Evolutionary conservation across 495 filamentous ascomycete species (phyloP).

Genomic region (Tuber brumale): DNA sequence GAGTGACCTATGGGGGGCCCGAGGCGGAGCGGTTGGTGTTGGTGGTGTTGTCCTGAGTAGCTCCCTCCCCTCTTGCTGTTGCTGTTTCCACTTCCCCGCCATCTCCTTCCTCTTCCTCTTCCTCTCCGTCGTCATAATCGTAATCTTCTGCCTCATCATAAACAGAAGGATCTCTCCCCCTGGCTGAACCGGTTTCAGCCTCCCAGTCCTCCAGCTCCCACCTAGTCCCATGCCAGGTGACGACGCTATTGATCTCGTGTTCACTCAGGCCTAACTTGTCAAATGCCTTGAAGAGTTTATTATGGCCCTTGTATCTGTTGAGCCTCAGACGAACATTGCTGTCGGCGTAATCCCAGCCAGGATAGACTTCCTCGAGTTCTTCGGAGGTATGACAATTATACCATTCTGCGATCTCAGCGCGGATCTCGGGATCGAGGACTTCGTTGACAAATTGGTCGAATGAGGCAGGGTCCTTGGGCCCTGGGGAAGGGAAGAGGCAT

Average conservation of each 20-base stretch:
- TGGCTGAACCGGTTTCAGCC: background rate
- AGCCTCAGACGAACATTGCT: slow-evolving; percentile 26
- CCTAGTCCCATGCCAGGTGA: slow-evolving; percentile 32
- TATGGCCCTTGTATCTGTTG: slow-evolving; percentile 25
- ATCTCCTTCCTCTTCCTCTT: background rate
- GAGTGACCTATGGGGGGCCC: background rate
- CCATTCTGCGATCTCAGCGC: slow-evolving; percentile 30
- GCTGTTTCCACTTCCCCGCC: background rate
- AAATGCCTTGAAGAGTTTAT: slow-evolving; percentile 29
- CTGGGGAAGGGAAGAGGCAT: slow-evolving; percentile 26
- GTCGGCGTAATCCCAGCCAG: slow-evolving; percentile 32
- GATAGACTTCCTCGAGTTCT: slow-evolving; percentile 26
- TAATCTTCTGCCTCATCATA: background rate
- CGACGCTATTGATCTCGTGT: slow-evolving; percentile 29
- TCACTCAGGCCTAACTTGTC: slow-evolving; percentile 32
- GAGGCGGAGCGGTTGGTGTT: background rate
- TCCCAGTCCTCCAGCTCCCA: slow-evolving; percentile 13
- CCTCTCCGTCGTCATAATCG: background rate
- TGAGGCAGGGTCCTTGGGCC: slow-evolving; percentile 25
- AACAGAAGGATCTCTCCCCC: background rate
- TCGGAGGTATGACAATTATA: slow-evolving; percentile 26
- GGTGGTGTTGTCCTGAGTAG: background rate
- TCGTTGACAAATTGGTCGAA: slow-evolving; percentile 32
- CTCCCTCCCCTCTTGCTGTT: background rate
- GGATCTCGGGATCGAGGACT: slow-evolving; percentile 30